Evolutionary conservation across 2,329 filamentous ascomycete genomes (phyloP).

Genomic region (Alternaria arborescens): DNA sequence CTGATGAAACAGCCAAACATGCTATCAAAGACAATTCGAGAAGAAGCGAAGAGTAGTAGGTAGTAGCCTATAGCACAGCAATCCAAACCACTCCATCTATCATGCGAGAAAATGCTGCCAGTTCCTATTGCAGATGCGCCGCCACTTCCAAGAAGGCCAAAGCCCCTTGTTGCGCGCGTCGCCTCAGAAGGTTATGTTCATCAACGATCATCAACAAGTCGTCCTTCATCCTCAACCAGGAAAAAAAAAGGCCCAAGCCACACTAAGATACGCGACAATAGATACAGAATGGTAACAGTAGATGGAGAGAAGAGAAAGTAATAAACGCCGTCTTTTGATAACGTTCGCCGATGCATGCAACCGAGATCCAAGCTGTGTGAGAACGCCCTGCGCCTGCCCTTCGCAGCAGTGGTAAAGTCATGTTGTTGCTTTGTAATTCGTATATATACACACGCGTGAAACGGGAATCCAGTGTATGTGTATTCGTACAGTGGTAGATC

Average conservation of each 20-base stretch:
- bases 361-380: conserved; percentile 15
- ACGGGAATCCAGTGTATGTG: conserved; percentile 24
- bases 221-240: not conserved
- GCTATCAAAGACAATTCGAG: conserved; percentile 3
- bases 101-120: not conserved
- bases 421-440: conserved; percentile 14
- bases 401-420: conserved; percentile 9
- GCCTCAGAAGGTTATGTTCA: not conserved
- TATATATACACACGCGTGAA: conserved; percentile 27
- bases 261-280: conserved; percentile 1
- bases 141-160: not conserved
- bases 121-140: not conserved
- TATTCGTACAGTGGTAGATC: conserved; percentile 30
- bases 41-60: not conserved
- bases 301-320: conserved; percentile 3
- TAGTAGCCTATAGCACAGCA: not conserved
- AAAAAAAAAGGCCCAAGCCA: not conserved
- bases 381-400: conserved; percentile 20
- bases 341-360: conserved; percentile 20
- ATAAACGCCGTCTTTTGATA: conserved; percentile 20
- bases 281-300: conserved; percentile 5
- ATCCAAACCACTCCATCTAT: not conserved
- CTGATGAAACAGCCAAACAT: conserved; percentile 3
- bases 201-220: conserved; percentile 6
- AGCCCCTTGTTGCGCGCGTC: conserved; percentile 2